A percentile compares a stretch with the other conserved stretches of the same genome.
Evolutionary conservation across 2,329 filamentous ascomycete species (phyloP).

Genomic region (Lachnellula occidentalis): DNA sequence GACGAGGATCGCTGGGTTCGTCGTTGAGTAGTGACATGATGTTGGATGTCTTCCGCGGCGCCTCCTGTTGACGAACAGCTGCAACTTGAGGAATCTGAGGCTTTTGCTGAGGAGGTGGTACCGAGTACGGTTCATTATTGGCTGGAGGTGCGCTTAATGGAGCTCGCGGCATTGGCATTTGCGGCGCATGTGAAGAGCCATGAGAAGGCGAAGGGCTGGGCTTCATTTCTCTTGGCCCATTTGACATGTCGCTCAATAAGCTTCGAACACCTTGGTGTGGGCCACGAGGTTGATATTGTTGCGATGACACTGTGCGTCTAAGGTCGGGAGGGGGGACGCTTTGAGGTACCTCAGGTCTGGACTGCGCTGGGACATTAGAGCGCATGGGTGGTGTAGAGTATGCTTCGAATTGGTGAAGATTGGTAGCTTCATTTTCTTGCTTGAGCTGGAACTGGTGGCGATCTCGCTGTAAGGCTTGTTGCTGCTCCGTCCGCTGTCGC

Average conservation of each 20-base stretch:
- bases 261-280: conserved; percentile 19
- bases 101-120: conserved; percentile 13
- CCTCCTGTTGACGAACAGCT: conserved; percentile 36
- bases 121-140: conserved; percentile 22
- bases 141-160: conserved; percentile 24
- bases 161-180: conserved; percentile 14
- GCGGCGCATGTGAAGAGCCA: neutral
- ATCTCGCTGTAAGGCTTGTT: conserved; percentile 8
- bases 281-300: conserved; percentile 25
- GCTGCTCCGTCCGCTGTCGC: conserved; percentile 3
- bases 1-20: conserved; percentile 44
- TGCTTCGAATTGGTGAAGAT: conserved; percentile 32
- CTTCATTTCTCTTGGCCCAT: conserved; percentile 18
- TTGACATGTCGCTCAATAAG: conserved; percentile 22
- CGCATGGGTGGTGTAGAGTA: conserved; percentile 23
- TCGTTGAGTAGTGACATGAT: conserved; percentile 56
- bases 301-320: conserved; percentile 20
- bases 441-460: conserved; percentile 24
- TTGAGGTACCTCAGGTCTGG: conserved; percentile 22
- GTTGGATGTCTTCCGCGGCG: conserved; percentile 55
- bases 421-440: conserved; percentile 30
- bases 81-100: conserved; percentile 33
- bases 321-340: conserved; percentile 14
- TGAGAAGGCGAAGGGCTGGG: conserved; percentile 21
- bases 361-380: conserved; percentile 15